These are phyloP conservation scores for Nicotiana obtusifolia DNA, from an alignment of 257 asterid species.

Conservation along the genomic window DNA sequence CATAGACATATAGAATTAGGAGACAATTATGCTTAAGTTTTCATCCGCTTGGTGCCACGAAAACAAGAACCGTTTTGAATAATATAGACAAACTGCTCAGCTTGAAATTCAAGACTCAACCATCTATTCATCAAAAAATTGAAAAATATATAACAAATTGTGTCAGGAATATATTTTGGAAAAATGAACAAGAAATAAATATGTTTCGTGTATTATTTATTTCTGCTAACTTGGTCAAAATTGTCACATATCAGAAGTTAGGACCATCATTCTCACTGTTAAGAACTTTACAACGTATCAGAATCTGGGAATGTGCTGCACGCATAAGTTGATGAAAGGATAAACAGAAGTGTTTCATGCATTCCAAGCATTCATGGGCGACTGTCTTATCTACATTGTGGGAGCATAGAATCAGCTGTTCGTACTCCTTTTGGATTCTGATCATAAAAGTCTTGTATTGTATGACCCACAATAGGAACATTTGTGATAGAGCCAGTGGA, in stretches of 20 bases:
- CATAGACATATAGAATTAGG: too few species aligned
- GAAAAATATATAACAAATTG: not conserved
- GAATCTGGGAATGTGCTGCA: not conserved
- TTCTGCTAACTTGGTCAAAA: constrained; percentile 3
- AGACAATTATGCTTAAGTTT: not conserved
- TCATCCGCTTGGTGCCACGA: not conserved
- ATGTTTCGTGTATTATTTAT: not conserved
- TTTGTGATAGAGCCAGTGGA: constrained; percentile 84
- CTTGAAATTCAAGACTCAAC: not conserved
- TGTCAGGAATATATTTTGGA: not conserved
- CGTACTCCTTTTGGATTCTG: constrained; percentile 12
- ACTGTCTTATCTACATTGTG: not conserved
- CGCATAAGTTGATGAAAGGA: not conserved
- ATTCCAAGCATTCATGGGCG: not conserved
- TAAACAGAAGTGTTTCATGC: not conserved
- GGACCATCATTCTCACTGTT: not conserved
- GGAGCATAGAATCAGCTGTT: not conserved
- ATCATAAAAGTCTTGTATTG: constrained; percentile 70
- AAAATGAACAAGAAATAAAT: not conserved
- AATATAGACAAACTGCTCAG: not conserved
- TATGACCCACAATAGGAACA: constrained; percentile 75
- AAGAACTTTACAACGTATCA: not conserved
- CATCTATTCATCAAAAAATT: not conserved
- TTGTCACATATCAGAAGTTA: constrained; percentile 1
- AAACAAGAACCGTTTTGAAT: not conserved